Base-by-base conservation (phyloP, 2,329 filamentous ascomycete genomes). In the Trichoderma breve region DNA sequence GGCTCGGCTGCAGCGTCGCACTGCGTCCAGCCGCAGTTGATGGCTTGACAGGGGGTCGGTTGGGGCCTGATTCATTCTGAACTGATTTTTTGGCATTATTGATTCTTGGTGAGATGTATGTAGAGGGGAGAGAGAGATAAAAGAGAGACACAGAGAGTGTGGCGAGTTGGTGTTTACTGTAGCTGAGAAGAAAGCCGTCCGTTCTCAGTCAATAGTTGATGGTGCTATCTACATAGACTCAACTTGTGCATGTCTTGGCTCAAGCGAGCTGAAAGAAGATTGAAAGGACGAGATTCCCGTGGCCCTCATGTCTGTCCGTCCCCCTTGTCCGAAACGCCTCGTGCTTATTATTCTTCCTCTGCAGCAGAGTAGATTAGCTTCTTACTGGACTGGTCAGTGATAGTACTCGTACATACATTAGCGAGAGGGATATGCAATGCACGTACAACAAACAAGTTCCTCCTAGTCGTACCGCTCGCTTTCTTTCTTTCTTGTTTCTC, bases 21-120 rank as follows among this genome's bases (percentile, higher is more conserved):
- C 53, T 51, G 66, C 66, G 36, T 47, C 34, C 55, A 61, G 66
- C 53, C 53, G 66, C 53, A 69, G 66, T 43, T 26, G 55, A 61
- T 32, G 55, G 55, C 55, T 69, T 60, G 66, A 69, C 66, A 60
- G 36, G 65, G 47, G 51, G 24, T 21, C 26, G 14, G 24, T 28
- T 30, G 18, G 18, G 63, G n/a, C 21, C 30, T 55, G 63, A 18
- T 65, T 24, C 34, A 18, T 66, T 26, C 36, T 51, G 43, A 21
- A 51, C 1, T 39, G 43, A 21, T 51, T 39, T 43, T 43, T 47
- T 51, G 43, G 43, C n/a, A 21, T 51, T 51, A 51, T 51, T 51
- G 43, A 51, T 51, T 51, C 36, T 6, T 12, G 4, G 3, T 6
- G 18, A n/a, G 47, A 66, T 34, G 32, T 11, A 7, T 14, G 4